A percentile compares a stretch with the other conserved stretches of the same genome.
phyloP scores from a whole-genome alignment of 305 asterid genomes.

The Caryopteris hybrid region DNA sequence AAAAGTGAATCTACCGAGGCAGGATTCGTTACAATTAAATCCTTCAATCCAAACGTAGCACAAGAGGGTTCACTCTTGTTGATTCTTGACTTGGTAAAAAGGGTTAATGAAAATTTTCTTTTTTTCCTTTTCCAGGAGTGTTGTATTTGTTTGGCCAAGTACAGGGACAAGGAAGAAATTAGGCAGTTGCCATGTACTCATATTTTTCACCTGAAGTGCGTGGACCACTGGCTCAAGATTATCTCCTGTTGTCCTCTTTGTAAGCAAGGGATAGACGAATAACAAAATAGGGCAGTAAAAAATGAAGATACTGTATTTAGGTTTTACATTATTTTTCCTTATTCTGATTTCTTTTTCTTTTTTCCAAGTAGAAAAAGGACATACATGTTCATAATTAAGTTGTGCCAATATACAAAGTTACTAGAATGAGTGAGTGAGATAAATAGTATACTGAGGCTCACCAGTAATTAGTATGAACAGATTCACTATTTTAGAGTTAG shows the following conservation, averaged over 20 bases:
- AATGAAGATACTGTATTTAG: background rate
- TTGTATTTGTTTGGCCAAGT: constrained; percentile 80
- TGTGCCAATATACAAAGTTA: constrained; percentile 14
- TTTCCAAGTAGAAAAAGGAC: background rate
- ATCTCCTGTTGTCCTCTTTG: constrained; percentile 59
- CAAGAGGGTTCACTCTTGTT: background rate
- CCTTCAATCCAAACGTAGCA: too few species aligned
- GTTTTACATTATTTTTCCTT: background rate
- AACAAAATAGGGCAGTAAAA: background rate
- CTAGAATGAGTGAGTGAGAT: constrained; percentile 28
- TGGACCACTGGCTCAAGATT: constrained; percentile 94
- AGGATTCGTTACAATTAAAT: too few species aligned
- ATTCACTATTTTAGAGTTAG: background rate
- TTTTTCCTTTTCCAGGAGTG: constrained; percentile 57
- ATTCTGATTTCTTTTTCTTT: background rate
- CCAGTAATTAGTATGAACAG: constrained; percentile 16
- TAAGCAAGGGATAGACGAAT: constrained; percentile 58
- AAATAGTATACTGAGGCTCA: constrained; percentile 33
- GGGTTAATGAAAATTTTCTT: background rate
- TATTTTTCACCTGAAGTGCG: constrained; percentile 78
- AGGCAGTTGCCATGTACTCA: constrained; percentile 79
- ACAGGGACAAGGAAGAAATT: constrained; percentile 76
- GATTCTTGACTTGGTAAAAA: background rate
- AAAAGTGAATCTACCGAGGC: too few species aligned
- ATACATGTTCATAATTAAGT: background rate